phyloP scores from a whole-genome alignment of 768 basidiomycete species.

The Dioszegia crocea region DNA sequence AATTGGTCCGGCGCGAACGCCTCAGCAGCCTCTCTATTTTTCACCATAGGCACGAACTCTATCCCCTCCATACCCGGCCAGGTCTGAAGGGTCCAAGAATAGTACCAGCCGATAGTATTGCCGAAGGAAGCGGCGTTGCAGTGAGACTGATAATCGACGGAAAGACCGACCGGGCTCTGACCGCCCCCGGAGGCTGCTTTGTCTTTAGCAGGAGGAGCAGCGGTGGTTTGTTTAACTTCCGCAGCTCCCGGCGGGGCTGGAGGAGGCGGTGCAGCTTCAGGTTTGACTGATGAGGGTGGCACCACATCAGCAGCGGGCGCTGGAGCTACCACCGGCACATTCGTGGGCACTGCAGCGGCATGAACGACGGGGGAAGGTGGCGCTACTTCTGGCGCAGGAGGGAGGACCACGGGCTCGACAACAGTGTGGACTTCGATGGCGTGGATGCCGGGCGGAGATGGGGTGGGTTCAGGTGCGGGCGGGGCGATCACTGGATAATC shows the following conservation, averaged over 20 bases:
- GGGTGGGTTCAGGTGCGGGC: too few relatives aligned
- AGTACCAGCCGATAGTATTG: slow-evolving; percentile 19
- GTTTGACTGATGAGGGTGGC: background rate
- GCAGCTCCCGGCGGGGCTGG: background rate
- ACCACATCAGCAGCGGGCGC: background rate
- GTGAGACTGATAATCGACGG: slow-evolving; percentile 3
- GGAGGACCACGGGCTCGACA: too few relatives aligned
- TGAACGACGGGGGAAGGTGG: too few relatives aligned
- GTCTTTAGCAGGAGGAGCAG: background rate
- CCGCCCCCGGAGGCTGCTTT: background rate
- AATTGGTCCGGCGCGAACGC: slow-evolving; percentile 1
- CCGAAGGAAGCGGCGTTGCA: slow-evolving; percentile 6
- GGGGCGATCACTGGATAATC: too few relatives aligned
- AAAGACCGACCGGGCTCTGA: background rate
- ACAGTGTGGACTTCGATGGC: too few relatives aligned
- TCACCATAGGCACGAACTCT: slow-evolving; percentile 30
- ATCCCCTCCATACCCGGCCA: slow-evolving; percentile 6
- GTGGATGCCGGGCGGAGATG: too few relatives aligned
- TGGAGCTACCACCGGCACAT: background rate
- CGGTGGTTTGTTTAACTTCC: background rate
- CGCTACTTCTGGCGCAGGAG: too few relatives aligned
- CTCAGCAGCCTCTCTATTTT: slow-evolving; percentile 6
- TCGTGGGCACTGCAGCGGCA: too few relatives aligned
- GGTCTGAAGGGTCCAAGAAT: slow-evolving; percentile 19
- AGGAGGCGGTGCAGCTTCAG: background rate